Percentiles rank a stretch among this genome's conserved stretches.
phyloP scores from a whole-genome alignment of 2,329 filamentous ascomycete genomes.

The Fusarium graminum region DNA sequence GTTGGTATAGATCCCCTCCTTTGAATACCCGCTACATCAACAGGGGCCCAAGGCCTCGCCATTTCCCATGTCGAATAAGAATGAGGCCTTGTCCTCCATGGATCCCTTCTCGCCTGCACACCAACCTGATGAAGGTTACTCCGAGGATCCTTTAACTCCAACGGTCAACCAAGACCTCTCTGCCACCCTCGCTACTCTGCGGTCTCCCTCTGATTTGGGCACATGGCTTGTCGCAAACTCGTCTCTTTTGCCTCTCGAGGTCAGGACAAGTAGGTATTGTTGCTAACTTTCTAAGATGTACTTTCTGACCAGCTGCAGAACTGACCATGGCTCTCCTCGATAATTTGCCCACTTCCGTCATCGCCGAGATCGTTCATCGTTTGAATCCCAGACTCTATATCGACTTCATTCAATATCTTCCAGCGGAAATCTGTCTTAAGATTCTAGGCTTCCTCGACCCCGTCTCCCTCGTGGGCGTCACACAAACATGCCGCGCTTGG shows the following conservation, averaged over 20 bases:
- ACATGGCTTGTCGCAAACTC: conserved; percentile 65
- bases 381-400: conserved; percentile 89
- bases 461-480: conserved; percentile 81
- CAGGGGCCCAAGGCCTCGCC: conserved; percentile 43
- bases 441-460: conserved; percentile 90
- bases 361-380: conserved; percentile 83
- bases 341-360: conserved; percentile 81
- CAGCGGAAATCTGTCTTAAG: conserved; percentile 90
- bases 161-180: conserved; percentile 53
- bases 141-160: conserved; percentile 75
- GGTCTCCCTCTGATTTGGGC: conserved; percentile 60
- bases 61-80: conserved; percentile 48
- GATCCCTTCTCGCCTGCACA: conserved; percentile 64
- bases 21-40: conserved; percentile 21
- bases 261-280: conserved; percentile 62
- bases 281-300: neutral
- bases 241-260: conserved; percentile 61
- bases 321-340: conserved; percentile 83
- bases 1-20: conserved; percentile 1
- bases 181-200: conserved; percentile 52
- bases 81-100: conserved; percentile 53
- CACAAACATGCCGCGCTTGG: conserved; percentile 85
- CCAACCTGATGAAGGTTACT: conserved; percentile 87
- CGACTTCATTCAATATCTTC: conserved; percentile 88
- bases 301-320: conserved; percentile 64